Evolutionary conservation across 2,329 filamentous ascomycete species (phyloP).

Genomic region (Ceratocystis lukuohia): DNA sequence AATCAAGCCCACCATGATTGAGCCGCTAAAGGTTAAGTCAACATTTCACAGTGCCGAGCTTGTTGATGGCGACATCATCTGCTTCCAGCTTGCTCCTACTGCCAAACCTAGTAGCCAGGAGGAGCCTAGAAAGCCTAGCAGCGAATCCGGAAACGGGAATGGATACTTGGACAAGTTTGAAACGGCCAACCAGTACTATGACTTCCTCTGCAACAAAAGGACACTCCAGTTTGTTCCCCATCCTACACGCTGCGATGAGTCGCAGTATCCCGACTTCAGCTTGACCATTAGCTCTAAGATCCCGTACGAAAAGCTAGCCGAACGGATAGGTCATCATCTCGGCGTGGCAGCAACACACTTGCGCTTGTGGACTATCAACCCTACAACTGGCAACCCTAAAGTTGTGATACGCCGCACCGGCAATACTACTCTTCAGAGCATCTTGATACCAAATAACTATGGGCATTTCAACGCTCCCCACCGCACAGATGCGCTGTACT

Average conservation of each 20-base stretch:
- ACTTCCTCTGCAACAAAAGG: conserved; percentile 77
- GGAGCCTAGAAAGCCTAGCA: neutral
- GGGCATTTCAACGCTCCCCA: conserved; percentile 55
- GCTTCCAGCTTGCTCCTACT: conserved; percentile 50
- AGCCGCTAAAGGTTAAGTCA: conserved; percentile 80
- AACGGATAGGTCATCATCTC: conserved; percentile 68
- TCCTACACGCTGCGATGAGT: conserved; percentile 40
- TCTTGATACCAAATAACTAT: conserved; percentile 62
- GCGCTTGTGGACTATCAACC: conserved; percentile 78
- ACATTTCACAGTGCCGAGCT: conserved; percentile 84
- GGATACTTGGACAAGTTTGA: conserved; percentile 38
- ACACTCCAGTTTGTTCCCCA: conserved; percentile 65
- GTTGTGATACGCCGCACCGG: conserved; percentile 58
- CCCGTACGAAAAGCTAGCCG: conserved; percentile 73
- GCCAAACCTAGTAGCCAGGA: neutral
- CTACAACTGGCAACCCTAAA: conserved; percentile 63
- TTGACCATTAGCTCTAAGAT: conserved; percentile 77
- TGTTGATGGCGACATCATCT: conserved; percentile 93
- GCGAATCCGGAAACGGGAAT: neutral
- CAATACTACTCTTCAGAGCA: conserved; percentile 60
- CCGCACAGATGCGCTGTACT: conserved; percentile 68
- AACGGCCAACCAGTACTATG: conserved; percentile 79
- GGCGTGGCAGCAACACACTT: conserved; percentile 72
- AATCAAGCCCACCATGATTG: conserved; percentile 97
- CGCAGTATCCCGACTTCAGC: conserved; percentile 53